These are phyloP conservation scores for Plasmodium berghei DNA, from an alignment of 169 alveolate species.

Conservation along the genomic window DNA sequence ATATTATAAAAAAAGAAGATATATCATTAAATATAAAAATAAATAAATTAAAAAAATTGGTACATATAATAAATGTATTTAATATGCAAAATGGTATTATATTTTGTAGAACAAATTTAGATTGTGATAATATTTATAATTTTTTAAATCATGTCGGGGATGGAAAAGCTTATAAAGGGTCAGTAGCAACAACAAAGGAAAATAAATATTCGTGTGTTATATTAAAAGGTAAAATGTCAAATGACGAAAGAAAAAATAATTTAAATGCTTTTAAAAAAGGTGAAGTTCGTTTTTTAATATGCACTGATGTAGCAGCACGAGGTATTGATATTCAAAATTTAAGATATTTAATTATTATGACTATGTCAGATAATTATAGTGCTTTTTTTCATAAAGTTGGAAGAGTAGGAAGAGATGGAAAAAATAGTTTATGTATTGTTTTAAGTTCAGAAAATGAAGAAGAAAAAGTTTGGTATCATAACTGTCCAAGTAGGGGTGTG, in stretches of 20 bases:
- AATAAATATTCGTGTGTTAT: constrained; percentile 76
- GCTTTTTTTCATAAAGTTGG: constrained; percentile 79
- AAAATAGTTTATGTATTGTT: constrained; percentile 77
- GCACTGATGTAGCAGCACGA: constrained; percentile 98
- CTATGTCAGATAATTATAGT: constrained; percentile 77
- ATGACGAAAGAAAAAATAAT: constrained; percentile 69
- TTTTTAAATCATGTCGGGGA: constrained; percentile 73
- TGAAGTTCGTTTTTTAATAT: constrained; percentile 84
- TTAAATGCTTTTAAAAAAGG: constrained; percentile 78
- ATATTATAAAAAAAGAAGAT: constrained; percentile 20
- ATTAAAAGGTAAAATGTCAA: constrained; percentile 77
- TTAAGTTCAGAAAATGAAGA: constrained; percentile 62
- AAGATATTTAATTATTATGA: constrained; percentile 74
- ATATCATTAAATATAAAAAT: constrained; percentile 73
- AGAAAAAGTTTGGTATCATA: constrained; percentile 81
- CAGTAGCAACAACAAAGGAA: constrained; percentile 51
- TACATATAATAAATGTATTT: constrained; percentile 73
- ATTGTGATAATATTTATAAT: constrained; percentile 77
- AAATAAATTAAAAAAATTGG: constrained; percentile 71
- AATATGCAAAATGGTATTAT: constrained; percentile 77
- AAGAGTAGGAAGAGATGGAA: constrained; percentile 79
- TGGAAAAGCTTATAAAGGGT: constrained; percentile 68
- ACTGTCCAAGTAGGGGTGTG: constrained; percentile 62
- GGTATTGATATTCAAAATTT: constrained; percentile 96
- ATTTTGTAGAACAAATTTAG: constrained; percentile 79